Base-by-base conservation (phyloP, 225 moss, liverwort and hornwort genomes). In the Thuidium tamariscinum region DNA sequence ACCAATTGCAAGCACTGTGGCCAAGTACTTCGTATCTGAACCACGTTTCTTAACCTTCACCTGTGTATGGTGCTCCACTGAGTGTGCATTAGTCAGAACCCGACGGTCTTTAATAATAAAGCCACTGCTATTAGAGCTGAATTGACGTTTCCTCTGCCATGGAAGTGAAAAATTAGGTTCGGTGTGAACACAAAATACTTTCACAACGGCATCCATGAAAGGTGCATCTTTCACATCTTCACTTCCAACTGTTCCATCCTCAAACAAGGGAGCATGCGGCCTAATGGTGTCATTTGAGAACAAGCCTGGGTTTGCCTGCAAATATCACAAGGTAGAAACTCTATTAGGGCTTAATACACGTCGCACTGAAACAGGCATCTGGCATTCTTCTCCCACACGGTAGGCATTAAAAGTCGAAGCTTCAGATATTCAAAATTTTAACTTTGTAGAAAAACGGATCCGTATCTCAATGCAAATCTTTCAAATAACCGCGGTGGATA, bases 41-140 rank as follows among this genome's bases (percentile, higher is more conserved):
- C 98, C 98, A 64, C 98, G 97, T 87, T 97, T 98, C 90, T 98
- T 98, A 82, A 98, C 98, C 92, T 98, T 98, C 84, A 98, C 98
- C 90, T 98, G 97, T 74, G 97, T 98, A 72, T 98, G 97, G 89
- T 98, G 98, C 95, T 98, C 98, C 78, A 98, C 98, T 39, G 98
- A 98, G 80, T 98, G 98, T 44, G 98, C 98, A 87, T 98, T 97
- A n/a, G 98, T 98, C 89, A 97, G 86, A 54, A 98, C 98, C 75
- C 95, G 92, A 60, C 97, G 95, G 68, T 97, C 96, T 66, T 93
- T 93, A 42, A 98, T 97, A 56, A 98, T 98, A 71, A 97, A 98
- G 64, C 98, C 98, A 83, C 96, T 97, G 87, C 96, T 98, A 83
- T 98, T 98, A 83, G 98, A 97, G 84, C 97, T 98, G 61, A 98